Evolutionary conservation across 495 filamentous ascomycete genomes (phyloP).

Genomic region (Alectoria sarmentosa): DNA sequence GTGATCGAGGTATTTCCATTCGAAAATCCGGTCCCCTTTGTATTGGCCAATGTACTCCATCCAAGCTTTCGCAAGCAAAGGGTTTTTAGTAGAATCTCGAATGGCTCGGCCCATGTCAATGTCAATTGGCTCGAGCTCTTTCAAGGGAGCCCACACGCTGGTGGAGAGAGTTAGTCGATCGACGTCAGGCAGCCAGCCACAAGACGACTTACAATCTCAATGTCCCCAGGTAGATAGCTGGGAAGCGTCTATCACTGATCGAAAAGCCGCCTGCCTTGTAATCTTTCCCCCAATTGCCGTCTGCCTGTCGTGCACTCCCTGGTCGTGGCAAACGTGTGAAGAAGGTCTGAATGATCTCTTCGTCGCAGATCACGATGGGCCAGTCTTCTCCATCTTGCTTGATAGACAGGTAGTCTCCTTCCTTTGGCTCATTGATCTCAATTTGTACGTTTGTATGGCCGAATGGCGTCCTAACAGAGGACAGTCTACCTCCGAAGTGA

Average conservation of each 20-base stretch:
- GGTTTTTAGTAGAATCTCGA: neutral
- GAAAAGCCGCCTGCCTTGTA: constrained; percentile 4
- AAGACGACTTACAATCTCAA: constrained; percentile 8
- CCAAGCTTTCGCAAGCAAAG: constrained; percentile 15
- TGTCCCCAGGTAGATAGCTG: constrained; percentile 12
- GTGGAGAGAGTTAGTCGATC: neutral
- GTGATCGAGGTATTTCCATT: neutral
- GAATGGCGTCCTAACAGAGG: neutral
- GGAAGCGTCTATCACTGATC: constrained; percentile 6
- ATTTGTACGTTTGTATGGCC: neutral
- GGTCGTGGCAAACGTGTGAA: constrained; percentile 8
- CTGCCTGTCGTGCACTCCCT: constrained; percentile 13
- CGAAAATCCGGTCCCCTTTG: neutral
- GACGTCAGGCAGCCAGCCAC: neutral
- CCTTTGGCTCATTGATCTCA: neutral
- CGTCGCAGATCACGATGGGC: constrained; percentile 23
- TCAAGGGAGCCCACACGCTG: constrained; percentile 15
- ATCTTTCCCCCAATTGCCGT: constrained; percentile 11
- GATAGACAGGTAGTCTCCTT: constrained; percentile 15
- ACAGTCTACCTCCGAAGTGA: neutral
- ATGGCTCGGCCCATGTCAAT: constrained; percentile 3
- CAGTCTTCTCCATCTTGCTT: constrained; percentile 19
- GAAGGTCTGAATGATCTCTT: constrained; percentile 17
- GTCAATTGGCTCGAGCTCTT: constrained; percentile 13
- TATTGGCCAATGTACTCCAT: constrained; percentile 8